phyloP scores from a whole-genome alignment of 2,329 filamentous ascomycete genomes.

The Endoconidiophora polonica region DNA sequence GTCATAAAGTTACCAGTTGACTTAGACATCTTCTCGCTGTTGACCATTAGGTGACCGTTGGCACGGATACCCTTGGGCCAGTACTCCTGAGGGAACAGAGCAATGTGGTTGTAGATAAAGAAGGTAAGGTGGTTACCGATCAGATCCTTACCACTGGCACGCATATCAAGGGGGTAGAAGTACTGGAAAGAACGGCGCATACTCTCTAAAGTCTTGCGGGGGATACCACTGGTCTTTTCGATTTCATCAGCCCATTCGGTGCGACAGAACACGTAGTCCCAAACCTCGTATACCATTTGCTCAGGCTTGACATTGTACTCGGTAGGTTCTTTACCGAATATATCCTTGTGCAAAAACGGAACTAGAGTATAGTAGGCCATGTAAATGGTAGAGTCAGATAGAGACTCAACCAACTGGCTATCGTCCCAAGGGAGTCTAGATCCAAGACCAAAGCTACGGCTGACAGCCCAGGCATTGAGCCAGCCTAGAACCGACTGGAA shows the following conservation, averaged over 20 bases:
- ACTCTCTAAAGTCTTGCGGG: constrained; percentile 53
- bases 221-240: constrained; percentile 49
- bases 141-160: constrained; percentile 80
- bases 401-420: constrained; percentile 76
- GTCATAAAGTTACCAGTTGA: constrained; percentile 96
- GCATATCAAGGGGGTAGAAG: constrained; percentile 85
- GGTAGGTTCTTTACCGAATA: constrained; percentile 63
- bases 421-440: constrained; percentile 91
- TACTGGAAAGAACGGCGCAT: constrained; percentile 92
- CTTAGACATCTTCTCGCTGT: constrained; percentile 98
- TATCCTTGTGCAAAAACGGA: constrained; percentile 58
- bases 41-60: constrained; percentile 86
- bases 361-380: constrained; percentile 62
- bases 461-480: constrained; percentile 93
- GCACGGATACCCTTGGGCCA: constrained; percentile 76
- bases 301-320: constrained; percentile 54
- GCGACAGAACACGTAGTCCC: constrained; percentile 86
- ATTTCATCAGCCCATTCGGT: constrained; percentile 52
- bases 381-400: constrained; percentile 88
- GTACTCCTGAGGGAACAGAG: constrained; percentile 72
- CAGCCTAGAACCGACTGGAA: constrained; percentile 80
- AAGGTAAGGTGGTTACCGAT: constrained; percentile 92
- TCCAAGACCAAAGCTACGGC: constrained; percentile 77
- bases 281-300: constrained; percentile 87
- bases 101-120: constrained; percentile 84